These are phyloP conservation scores for Cladosporium velox DNA, from an alignment of 2,329 filamentous ascomycete genomes.

Conservation along the genomic window DNA sequence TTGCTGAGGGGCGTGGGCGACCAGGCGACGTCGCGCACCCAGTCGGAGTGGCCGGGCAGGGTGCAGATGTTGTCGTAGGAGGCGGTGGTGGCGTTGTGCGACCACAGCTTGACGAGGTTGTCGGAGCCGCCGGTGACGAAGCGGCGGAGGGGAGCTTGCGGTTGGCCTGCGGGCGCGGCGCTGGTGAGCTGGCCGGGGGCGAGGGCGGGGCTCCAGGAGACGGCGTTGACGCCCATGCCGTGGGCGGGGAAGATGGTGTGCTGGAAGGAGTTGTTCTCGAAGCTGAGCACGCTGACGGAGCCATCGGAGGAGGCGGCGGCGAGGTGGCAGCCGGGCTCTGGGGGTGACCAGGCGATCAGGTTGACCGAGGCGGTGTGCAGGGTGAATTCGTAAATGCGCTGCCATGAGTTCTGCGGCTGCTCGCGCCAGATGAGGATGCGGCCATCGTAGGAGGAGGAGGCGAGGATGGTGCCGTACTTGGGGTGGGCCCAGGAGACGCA, in stretches of 20 bases:
- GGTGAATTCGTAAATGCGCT: slow-evolving; percentile 88
- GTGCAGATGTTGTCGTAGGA: slow-evolving; percentile 53
- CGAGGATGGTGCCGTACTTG: slow-evolving; percentile 97
- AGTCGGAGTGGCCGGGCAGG: slow-evolving; percentile 83
- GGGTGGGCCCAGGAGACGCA: slow-evolving; percentile 97
- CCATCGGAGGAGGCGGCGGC: slow-evolving; percentile 94
- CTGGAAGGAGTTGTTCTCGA: slow-evolving; percentile 92
- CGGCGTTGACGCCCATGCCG: slow-evolving; percentile 90
- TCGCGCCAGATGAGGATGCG: slow-evolving; percentile 99
- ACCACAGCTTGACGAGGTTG: slow-evolving; percentile 92
- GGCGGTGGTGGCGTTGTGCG: slow-evolving; percentile 61
- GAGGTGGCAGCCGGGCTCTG: slow-evolving; percentile 90
- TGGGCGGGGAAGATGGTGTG: slow-evolving; percentile 89
- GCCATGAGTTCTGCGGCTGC: slow-evolving; percentile 57
- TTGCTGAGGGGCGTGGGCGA: slow-evolving; percentile 92
- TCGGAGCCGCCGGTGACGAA: slow-evolving; percentile 96
- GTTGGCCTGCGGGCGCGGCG: slow-evolving; percentile 52
- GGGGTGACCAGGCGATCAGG: slow-evolving; percentile 95
- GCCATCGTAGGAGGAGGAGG: slow-evolving; percentile 92
- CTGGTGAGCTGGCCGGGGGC: slow-evolving; percentile 82
- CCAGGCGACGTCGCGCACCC: slow-evolving; percentile 98
- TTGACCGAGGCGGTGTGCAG: slow-evolving; percentile 96
- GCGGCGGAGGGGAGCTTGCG: slow-evolving; percentile 63
- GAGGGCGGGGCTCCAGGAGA: slow-evolving; percentile 89
- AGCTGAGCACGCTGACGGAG: slow-evolving; percentile 90